Base-by-base conservation (phyloP, 2,329 filamentous ascomycete species). In the Cordyceps cicadae region DNA sequence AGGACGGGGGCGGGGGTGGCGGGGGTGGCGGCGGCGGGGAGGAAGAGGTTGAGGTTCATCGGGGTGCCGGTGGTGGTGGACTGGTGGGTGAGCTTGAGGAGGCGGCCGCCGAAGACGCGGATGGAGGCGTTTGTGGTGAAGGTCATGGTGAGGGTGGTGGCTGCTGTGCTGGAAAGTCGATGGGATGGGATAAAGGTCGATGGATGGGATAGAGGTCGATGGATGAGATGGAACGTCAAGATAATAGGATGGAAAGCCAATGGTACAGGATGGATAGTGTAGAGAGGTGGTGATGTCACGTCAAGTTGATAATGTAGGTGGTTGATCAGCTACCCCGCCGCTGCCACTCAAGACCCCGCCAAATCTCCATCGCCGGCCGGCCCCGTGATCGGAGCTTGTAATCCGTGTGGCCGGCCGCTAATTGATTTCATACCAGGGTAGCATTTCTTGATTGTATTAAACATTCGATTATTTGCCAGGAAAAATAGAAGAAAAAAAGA, bases 21-120 rank as follows among this genome's bases (percentile, higher is more conserved):
- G 17, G 74, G 68, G 64, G 81, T 76, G 60, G 89, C 85, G 68
- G 87, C 80, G 2, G 90, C 86, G 26, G 94, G 94, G 3, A 99
- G 83, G 79, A 90, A 99, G 68, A 99, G 82, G 78, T 95, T 96
- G 70, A 97, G 84, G 72, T 84, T 85, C 93, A 97, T 99, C 69
- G 92, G 86, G 67, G 91, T 96, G 68, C 84, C 85, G 61, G 91
- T 96, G 63, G 85, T 82, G 66, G 82, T 78, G 60, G 92, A 91
- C 71, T 87, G 77, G 82, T 99, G 94, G 68, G 87, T 86, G 64
- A 99, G 89, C 81, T 99, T 97, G 68, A 96, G 84, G 63, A 99
- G 88, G 77, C 92, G 92, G 72, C 94, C 94, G 72, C 92, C 93
- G 72, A 97, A 97, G 74, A 87, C 90, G 79, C 87, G 83, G 75